Percentiles rank a stretch among this genome's conserved stretches.
phyloP scores from a whole-genome alignment of 1,284 basidiomycete species.

The Porogramme epimiltina region DNA sequence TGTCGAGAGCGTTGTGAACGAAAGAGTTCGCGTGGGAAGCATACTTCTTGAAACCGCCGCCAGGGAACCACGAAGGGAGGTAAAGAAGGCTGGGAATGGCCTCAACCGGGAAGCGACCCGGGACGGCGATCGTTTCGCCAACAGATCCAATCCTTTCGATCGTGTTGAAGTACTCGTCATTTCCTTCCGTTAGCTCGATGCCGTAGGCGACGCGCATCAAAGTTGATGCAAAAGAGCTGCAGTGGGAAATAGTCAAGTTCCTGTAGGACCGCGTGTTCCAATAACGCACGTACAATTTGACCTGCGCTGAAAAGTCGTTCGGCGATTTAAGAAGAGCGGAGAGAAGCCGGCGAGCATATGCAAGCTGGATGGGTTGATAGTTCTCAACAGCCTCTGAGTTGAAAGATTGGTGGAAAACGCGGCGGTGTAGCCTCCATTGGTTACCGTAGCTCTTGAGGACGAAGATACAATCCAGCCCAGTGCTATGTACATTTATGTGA shows the following conservation, averaged over 20 bases:
- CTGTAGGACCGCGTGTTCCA: background rate
- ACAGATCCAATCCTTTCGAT: background rate
- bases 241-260: background rate
- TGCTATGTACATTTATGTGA: too few species aligned
- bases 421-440: constrained; percentile 16
- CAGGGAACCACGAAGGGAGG: background rate
- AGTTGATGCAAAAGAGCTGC: background rate
- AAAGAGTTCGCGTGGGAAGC: background rate
- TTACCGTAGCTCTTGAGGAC: constrained; percentile 15
- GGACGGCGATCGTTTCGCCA: background rate
- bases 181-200: background rate
- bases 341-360: constrained; percentile 4
- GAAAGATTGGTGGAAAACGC: constrained; percentile 12
- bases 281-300: constrained; percentile 8
- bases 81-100: background rate
- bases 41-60: background rate
- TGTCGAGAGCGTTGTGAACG: background rate
- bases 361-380: constrained; percentile 6
- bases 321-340: constrained; percentile 5
- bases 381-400: constrained; percentile 1
- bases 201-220: background rate
- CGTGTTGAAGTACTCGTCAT: background rate
- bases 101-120: background rate
- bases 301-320: background rate
- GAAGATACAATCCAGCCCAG: constrained; percentile 15